Percentiles rank a stretch among this genome's conserved stretches.
Evolutionary conservation across 2,329 filamentous ascomycete genomes (phyloP).

Genomic region (Aspergillus sp.): DNA sequence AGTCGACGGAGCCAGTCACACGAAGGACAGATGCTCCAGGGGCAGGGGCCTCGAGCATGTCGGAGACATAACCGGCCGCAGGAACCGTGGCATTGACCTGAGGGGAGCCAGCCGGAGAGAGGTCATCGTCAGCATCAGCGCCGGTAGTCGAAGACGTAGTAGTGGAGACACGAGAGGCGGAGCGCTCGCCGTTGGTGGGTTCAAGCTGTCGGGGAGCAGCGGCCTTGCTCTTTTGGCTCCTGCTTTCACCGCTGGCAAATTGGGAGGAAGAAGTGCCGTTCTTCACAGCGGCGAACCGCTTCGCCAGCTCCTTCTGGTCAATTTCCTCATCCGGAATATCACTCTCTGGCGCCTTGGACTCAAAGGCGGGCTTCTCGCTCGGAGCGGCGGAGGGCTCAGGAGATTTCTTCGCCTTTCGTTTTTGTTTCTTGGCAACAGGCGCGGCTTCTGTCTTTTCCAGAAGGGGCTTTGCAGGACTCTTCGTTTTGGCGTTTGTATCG

Average conservation of each 20-base stretch:
- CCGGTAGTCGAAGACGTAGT: slow-evolving; percentile 72
- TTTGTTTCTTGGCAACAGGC: slow-evolving; percentile 45
- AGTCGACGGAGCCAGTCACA: slow-evolving; percentile 68
- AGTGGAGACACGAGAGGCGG: slow-evolving; percentile 53
- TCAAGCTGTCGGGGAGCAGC: slow-evolving; percentile 54
- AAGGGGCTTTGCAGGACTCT: slow-evolving; percentile 33
- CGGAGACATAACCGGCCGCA: slow-evolving; percentile 71
- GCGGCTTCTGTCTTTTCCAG: slow-evolving; percentile 41
- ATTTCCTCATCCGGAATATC: slow-evolving; percentile 60
- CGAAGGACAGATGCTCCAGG: slow-evolving; percentile 75
- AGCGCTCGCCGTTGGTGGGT: slow-evolving; percentile 50
- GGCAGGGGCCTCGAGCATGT: slow-evolving; percentile 82
- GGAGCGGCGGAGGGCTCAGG: slow-evolving; percentile 35
- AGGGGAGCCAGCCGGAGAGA: slow-evolving; percentile 72
- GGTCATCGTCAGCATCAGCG: slow-evolving; percentile 79
- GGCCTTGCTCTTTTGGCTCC: slow-evolving; percentile 65
- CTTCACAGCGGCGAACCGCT: slow-evolving; percentile 71
- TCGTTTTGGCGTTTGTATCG: slow-evolving; percentile 38
- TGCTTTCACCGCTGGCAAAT: slow-evolving; percentile 37
- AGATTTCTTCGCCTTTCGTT: slow-evolving; percentile 44
- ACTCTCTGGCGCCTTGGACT: slow-evolving; percentile 33
- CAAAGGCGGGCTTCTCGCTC: slow-evolving; percentile 35
- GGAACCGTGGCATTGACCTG: slow-evolving; percentile 50
- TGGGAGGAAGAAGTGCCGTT: slow-evolving; percentile 67
- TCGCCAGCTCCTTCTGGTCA: slow-evolving; percentile 76